Percentiles rank a stretch among this genome's conserved stretches.
Conservation (phyloP, 192 early-diverging fungal species). For the Backusella macrospora region DNA sequence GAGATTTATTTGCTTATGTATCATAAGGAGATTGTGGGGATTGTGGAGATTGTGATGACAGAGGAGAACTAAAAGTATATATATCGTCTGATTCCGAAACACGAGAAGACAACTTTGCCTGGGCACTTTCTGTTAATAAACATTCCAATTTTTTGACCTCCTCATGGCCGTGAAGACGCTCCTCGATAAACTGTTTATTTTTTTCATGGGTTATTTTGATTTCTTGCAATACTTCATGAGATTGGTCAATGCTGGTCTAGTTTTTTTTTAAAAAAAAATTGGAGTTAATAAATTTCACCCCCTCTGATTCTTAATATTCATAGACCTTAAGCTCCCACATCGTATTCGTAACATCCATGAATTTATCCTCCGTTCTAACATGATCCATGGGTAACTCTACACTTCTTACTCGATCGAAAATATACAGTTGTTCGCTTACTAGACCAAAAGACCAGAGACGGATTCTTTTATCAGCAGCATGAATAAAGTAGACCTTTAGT, state of each 20-base stretch:
- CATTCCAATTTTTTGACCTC: not conserved
- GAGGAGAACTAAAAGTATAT: not conserved
- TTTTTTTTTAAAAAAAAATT: conserved; percentile 13
- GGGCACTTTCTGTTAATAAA: conserved; percentile 7
- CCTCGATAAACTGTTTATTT: not conserved
- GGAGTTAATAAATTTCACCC: no score
- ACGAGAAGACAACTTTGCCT: conserved; percentile 13
- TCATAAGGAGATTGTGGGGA: no score
- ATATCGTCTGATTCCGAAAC: conserved; percentile 14
- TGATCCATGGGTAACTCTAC: conserved; percentile 3
- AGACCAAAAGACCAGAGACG: conserved; percentile 9
- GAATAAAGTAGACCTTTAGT: conserved; percentile 11
- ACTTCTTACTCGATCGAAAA: not conserved
- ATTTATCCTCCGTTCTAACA: not conserved
- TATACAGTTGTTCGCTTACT: conserved; percentile 10
- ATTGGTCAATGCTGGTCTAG: conserved; percentile 19
- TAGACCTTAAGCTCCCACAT: conserved; percentile 15
- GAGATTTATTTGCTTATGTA: no score
- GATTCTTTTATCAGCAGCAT: conserved; percentile 17
- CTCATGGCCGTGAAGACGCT: not conserved
- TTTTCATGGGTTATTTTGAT: conserved; percentile 13
- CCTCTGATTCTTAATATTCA: no score
- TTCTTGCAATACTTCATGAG: conserved; percentile 14
- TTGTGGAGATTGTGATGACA: no score
- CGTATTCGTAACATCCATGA: conserved; percentile 9